These are phyloP conservation scores for Ceratocystis colombiana DNA, from an alignment of 2,329 filamentous ascomycete genomes.

Conservation along the genomic window DNA sequence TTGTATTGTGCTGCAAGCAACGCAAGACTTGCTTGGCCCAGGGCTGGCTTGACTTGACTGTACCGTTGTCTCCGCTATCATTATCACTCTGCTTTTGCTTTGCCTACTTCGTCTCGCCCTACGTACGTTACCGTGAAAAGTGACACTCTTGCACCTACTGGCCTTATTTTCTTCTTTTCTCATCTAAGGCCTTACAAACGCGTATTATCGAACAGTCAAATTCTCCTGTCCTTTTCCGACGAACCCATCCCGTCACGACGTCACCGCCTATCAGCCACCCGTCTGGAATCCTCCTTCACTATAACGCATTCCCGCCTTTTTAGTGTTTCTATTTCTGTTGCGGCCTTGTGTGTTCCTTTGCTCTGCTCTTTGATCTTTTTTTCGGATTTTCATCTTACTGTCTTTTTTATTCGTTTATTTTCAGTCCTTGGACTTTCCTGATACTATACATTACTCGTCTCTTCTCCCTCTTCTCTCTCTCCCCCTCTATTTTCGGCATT, in stretches of 20 bases:
- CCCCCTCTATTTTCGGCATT: neutral
- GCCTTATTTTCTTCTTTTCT: neutral
- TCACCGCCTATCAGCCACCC: neutral
- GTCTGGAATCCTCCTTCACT: neutral
- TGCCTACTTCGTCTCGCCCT: no score
- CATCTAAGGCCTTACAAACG: neutral
- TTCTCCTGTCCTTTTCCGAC: neutral
- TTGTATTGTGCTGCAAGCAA: no score
- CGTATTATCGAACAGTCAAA: neutral
- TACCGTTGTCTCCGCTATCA: constrained; percentile 2
- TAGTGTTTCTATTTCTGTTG: neutral
- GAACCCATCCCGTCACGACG: neutral
- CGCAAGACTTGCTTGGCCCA: no score
- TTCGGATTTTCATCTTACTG: neutral
- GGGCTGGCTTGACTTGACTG: neutral
- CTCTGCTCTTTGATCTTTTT: neutral
- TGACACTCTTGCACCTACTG: no score
- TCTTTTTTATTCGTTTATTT: neutral
- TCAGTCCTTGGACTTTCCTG: neutral
- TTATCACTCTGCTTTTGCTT: neutral
- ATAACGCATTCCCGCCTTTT: neutral
- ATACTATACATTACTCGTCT: neutral
- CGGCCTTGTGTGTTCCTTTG: neutral
- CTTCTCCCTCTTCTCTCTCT: neutral
- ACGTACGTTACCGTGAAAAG: no score